Evolutionary conservation across 192 early-diverging fungal genomes (phyloP), one percentile per base, ranked within the genome.

Genomic region (Coemansia reversa): DNA sequence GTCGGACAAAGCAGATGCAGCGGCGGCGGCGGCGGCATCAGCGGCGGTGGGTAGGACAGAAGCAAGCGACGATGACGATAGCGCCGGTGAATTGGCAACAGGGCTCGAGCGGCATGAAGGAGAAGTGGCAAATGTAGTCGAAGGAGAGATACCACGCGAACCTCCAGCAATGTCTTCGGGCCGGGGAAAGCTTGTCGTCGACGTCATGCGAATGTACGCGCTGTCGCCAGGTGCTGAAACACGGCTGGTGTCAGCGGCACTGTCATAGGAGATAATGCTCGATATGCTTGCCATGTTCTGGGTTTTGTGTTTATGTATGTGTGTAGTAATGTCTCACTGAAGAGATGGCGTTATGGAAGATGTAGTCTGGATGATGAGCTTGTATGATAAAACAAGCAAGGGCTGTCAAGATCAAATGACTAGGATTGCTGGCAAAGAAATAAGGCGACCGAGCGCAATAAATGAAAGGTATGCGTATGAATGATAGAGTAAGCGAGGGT

Each of bases 281-380:
- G 76, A 72, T 32, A 79, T 74, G 68, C 76, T 79, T 30, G 76
- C 58, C 76, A 79, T 79, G 42, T 52, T 45, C 28, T 27, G 16
- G 27, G 9, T 14, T 16, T 12, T 64, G 23, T 56, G 33, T 63
- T 47, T 56, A 29, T 57, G 32, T 28, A 29, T 55, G 57, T 53
- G 16, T 50, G 56, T 62, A 49, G 32, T 27, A 58, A 55, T 56
- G 57, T 65, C 58, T 53, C 54, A 27, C 19, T 45, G 39, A 0
- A 9, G 39, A 20, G 50, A 33, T 49, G 25, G 9, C 16, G 39
- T 9, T 45, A 45, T 45, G 14, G 12, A 14, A 16, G 8, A 45
- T 35, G 33, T 35, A 35, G 7, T 35, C 33, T 35, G 33, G 33
- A 35, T 45, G 39, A 45, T 45, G 14, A 16, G 14, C 39, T 16